Evolutionary conservation across 1,284 basidiomycete species (phyloP), one percentile per base, ranked within the genome.

Genomic region (Amylostereum chailletii): DNA sequence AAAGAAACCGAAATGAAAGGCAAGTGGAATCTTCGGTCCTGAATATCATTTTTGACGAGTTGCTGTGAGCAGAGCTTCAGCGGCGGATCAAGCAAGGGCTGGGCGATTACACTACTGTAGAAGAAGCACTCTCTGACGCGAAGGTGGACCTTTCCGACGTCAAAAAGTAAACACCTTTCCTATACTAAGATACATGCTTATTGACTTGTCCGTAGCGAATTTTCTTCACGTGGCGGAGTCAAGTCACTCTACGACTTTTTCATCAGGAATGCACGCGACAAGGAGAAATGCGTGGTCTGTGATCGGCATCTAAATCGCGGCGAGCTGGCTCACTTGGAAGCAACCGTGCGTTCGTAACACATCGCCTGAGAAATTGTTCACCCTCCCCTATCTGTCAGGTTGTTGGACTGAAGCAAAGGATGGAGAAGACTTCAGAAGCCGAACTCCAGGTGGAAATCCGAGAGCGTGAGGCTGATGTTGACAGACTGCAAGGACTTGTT

Each of bases 241-340:
- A 19, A 19, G 19, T 61, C 74, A 5, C 79, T 90, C 32, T 93
- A 85, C 59, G 70, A 86, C 49, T 67, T 69, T 1, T 65, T 94
- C 29, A 71, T 92, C 7, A 68, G 71, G 27, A 65, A 69, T 1
- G 89, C 84, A 19, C 79, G 79, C 61, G 67, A 71, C 34, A 77
- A 82, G 55, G 82, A 87, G 56, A 70, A 74, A 2, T 98, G 94
- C 59, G 71, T 79, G 26, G 82, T 83, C 3, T 97, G 94, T 62
- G 79, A 81, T 55, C 79, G 94, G 4, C 71, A 70, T 31, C 71
- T 97, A 60, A 70, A 77, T 19, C 72, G 77, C 33, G 64, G 71
- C 6, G 91, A 94, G 52, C 62, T 84, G 40, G 63, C 62, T 1
- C 68, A 71, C 0, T 88, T 89, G 53, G 83, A 90, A 63, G 75